Percentiles rank a stretch among this genome's conserved stretches.
These are phyloP conservation scores for Penicillium desertorum DNA, from an alignment of 495 filamentous ascomycete species.

Conservation along the genomic window DNA sequence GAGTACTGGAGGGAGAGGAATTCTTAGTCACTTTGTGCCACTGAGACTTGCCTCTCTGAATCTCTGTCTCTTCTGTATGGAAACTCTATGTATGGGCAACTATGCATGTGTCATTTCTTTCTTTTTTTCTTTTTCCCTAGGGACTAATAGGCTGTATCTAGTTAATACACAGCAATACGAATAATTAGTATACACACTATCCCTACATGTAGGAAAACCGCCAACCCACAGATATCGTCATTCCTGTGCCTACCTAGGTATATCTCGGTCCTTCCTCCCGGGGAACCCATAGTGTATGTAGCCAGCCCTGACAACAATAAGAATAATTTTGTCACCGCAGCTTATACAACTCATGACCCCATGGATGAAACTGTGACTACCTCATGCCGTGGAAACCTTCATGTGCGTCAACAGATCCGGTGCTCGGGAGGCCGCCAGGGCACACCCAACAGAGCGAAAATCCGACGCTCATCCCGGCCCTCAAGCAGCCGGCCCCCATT, in stretches of 20 bases:
- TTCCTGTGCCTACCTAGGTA: not conserved
- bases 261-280: not conserved
- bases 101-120: conserved; percentile 3
- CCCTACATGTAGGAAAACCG: not conserved
- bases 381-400: not conserved
- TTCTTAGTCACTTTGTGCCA: conserved; percentile 18
- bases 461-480: conserved; percentile 73
- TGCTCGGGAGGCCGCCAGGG: conserved; percentile 83
- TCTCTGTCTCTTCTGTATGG: conserved; percentile 2
- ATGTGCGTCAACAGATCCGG: conserved; percentile 62
- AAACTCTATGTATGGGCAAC: conserved; percentile 5
- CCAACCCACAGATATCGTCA: not conserved
- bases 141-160: not conserved
- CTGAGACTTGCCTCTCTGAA: conserved; percentile 10
- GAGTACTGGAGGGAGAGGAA: conserved; percentile 9
- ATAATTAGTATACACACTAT: not conserved
- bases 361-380: not conserved
- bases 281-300: not conserved
- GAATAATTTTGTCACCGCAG: not conserved
- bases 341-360: not conserved
- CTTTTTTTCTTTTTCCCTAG: not conserved
- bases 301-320: not conserved
- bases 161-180: not conserved
- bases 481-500: conserved; percentile 75
- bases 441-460: conserved; percentile 84